Conservation (phyloP, 1,284 basidiomycete genomes). For the Testicularia cyperi region DNA sequence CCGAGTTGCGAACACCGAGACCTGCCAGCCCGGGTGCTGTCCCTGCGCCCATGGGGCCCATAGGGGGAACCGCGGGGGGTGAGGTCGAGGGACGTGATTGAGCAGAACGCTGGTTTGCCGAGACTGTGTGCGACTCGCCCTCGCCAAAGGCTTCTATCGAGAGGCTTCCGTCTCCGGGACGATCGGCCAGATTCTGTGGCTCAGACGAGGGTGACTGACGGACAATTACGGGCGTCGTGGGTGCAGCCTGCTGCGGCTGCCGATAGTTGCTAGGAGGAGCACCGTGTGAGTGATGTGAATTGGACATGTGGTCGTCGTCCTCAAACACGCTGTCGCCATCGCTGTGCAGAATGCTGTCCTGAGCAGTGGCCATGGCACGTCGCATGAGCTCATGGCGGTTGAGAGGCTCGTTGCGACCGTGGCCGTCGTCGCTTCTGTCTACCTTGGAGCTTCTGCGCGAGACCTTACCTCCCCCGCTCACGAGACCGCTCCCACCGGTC, state of each 20-base stretch:
- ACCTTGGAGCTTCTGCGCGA: slow-evolving; percentile 29
- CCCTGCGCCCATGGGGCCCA: too few relatives aligned
- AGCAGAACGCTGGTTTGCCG: not conserved
- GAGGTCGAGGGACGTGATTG: not conserved
- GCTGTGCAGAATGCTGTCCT: slow-evolving; percentile 14
- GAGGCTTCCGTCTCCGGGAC: slow-evolving; percentile 44
- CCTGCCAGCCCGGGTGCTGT: too few relatives aligned
- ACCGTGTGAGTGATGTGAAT: slow-evolving; percentile 26
- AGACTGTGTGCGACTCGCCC: slow-evolving; percentile 4
- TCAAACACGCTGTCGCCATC: slow-evolving; percentile 28
- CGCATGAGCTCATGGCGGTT: slow-evolving; percentile 54
- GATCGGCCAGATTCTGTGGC: slow-evolving; percentile 3
- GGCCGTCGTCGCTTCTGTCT: slow-evolving; percentile 34
- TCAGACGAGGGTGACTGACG: slow-evolving; percentile 11
- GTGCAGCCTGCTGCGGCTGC: slow-evolving; percentile 1
- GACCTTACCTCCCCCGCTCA: slow-evolving; percentile 5
- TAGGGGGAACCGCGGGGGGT: not conserved
- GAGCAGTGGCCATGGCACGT: slow-evolving; percentile 49
- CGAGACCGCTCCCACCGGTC: not conserved
- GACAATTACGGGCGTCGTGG: slow-evolving; percentile 18
- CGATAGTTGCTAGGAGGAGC: not conserved
- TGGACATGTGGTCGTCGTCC: slow-evolving; percentile 21
- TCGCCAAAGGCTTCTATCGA: slow-evolving; percentile 38
- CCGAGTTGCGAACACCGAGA: too few relatives aligned
- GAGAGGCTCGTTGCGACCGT: slow-evolving; percentile 27